Base-by-base conservation (phyloP, 805 yeast genomes). In the Huiozyma naganishii region DNA sequence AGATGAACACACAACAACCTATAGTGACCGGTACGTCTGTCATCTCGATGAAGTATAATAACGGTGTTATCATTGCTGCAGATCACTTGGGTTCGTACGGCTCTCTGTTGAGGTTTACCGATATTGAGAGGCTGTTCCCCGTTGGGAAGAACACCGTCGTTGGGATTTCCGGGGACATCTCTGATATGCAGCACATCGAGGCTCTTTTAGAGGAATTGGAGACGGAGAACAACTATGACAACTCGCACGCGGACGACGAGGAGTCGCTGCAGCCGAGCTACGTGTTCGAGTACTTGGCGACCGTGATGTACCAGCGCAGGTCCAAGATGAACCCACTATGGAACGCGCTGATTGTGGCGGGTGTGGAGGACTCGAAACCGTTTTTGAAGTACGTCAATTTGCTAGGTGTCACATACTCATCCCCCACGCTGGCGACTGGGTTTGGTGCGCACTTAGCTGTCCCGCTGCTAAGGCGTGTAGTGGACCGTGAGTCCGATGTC, bases 1-100 rank as follows among this genome's bases (percentile, higher is more conserved):
- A 71, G 44, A 77, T 79, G 79, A 81, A 85, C 64, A 90, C 98
- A 2, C 95, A 86, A 62, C 87, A 80, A 59, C 99, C 99, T 40
- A 83, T 85, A 52, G 86, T 92, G 47, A 92, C 99, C 10, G 97
- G 98, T 59, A 86, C 97, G 0, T 87, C 96, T 32, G 98, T 92
- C 23, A 73, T 92, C 53, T 94, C 92, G 7, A 74, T 90, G 65
- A 92, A 89, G 67, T 92, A 80, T 70, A 71, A 84, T 49, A 83
- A 83, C 52, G 99, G 99, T 35, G 80, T 92, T 39, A 77, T 92
- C 34, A 72, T 92, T 65, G 97, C 99, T 2, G 97, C 98, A 5
- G 99, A 92, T 62, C 85, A 85, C 55, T 67, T 90, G 65, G 95
- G 83, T 27, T 82, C 97, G 0, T 92, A 90, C 61, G 99, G 99